Base-by-base conservation (phyloP, 768 basidiomycete species). In the Kwoniella sp. region DNA sequence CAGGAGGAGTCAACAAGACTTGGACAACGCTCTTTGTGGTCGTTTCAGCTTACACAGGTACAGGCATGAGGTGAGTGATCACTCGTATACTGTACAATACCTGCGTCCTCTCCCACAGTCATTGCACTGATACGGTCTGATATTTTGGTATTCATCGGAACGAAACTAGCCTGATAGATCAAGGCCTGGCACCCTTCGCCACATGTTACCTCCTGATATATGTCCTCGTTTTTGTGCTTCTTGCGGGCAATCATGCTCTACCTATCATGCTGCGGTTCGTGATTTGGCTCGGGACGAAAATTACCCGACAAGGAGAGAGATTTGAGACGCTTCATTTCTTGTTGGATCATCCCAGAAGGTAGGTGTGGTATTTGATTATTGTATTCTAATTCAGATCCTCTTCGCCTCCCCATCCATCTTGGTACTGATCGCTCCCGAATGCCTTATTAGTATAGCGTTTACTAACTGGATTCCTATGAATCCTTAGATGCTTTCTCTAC, bases 341-440 rank as follows among this genome's bases (percentile, higher is more conserved):
- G 50, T 58, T 78, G 26, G 75, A 74, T 52, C 77, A 76, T 65
- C 73, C 74, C 7, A 61, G 77, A 29, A 64, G 77, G 77, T 78
- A 36, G 56, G 77, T 64, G 1, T 26, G 1, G 13, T 22, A n/a
- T n/a, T n/a, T n/a, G n/a, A n/a, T 22, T 33, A 13, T 33, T 33
- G 33, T 33, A 13, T 33, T 13, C 33, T 33, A 33, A n/a, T n/a
- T n/a, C n/a, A n/a, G n/a, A n/a, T n/a, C n/a, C n/a, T n/a, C n/a
- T n/a, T n/a, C n/a, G n/a, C n/a, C n/a, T n/a, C n/a, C n/a, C n/a
- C n/a, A n/a, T n/a, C n/a, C n/a, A n/a, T n/a, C n/a, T n/a, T n/a
- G n/a, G n/a, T n/a, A n/a, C n/a, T n/a, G n/a, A n/a, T n/a, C n/a
- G n/a, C n/a, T n/a, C n/a, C n/a, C n/a, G n/a, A n/a, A n/a, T n/a